phyloP scores from a whole-genome alignment of 2,329 filamentous ascomycete genomes.

The Ophiostoma pallidulum region DNA sequence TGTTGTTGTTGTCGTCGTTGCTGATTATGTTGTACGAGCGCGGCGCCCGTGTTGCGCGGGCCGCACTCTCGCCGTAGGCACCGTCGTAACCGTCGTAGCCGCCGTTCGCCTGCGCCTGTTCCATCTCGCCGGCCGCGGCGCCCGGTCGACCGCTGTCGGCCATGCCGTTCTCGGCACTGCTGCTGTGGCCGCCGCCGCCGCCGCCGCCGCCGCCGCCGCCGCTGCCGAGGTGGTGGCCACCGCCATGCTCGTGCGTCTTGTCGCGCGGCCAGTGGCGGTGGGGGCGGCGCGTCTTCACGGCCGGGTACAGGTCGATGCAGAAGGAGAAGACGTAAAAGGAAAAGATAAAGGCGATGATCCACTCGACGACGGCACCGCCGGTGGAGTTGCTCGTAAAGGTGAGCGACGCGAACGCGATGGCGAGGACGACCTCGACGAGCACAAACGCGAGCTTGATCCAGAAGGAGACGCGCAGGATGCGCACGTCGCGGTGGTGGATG shows the following conservation, averaged over 20 bases:
- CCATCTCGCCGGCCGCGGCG: neutral
- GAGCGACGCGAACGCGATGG: slow-evolving; percentile 59
- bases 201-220: neutral
- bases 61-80: slow-evolving; percentile 13
- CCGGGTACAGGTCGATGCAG: slow-evolving; percentile 76
- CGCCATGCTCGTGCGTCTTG: neutral
- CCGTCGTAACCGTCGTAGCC: slow-evolving; percentile 1
- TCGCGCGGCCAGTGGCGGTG: slow-evolving; percentile 5
- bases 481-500: slow-evolving; percentile 60
- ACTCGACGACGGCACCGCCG: slow-evolving; percentile 68
- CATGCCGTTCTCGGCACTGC: neutral
- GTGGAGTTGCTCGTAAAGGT: slow-evolving; percentile 45
- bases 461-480: slow-evolving; percentile 67
- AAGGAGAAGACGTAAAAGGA: slow-evolving; percentile 83
- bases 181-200: neutral
- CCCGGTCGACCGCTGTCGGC: neutral
- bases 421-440: slow-evolving; percentile 64
- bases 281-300: slow-evolving; percentile 49
- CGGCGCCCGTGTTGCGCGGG: slow-evolving; percentile 10
- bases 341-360: slow-evolving; percentile 72
- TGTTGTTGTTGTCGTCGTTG: neutral
- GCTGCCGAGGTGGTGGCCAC: neutral
- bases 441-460: slow-evolving; percentile 83
- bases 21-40: slow-evolving; percentile 3
- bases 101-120: neutral